Evolutionary conservation across 805 yeast species (phyloP).

Genomic region (Ogataea pignaliae): DNA sequence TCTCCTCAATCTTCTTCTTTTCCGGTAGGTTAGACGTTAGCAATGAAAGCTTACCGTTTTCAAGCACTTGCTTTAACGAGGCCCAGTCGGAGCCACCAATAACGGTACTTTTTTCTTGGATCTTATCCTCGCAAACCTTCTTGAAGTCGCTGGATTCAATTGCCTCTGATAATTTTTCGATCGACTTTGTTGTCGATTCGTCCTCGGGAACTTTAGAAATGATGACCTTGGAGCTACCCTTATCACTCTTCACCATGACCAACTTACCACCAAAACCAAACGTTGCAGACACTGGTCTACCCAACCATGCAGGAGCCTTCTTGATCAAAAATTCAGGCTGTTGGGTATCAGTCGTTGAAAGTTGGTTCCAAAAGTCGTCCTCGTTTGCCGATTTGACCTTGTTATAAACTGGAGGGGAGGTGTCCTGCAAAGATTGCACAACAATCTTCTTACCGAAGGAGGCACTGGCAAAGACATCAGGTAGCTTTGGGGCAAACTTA

Average conservation of each 20-base stretch:
- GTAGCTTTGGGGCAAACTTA: constrained; percentile 79
- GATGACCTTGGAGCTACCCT: constrained; percentile 36
- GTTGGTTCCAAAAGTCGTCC: constrained; percentile 81
- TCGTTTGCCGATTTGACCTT: constrained; percentile 45
- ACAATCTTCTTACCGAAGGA: constrained; percentile 80
- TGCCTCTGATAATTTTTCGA: constrained; percentile 48
- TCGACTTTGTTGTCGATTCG: constrained; percentile 31
- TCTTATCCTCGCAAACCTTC: constrained; percentile 51
- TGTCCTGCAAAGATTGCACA: constrained; percentile 86
- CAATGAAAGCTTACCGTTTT: constrained; percentile 46
- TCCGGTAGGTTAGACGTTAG: constrained; percentile 33
- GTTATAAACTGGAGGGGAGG: constrained; percentile 51
- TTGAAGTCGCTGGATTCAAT: constrained; percentile 51
- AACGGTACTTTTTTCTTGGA: constrained; percentile 33
- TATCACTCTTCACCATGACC: constrained; percentile 42
- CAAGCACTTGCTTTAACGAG: constrained; percentile 47
- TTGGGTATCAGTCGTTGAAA: constrained; percentile 61
- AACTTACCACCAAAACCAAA: constrained; percentile 96
- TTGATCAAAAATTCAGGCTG: constrained; percentile 66
- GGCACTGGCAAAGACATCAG: constrained; percentile 85
- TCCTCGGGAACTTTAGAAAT: constrained; percentile 33
- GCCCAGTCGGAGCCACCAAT: constrained; percentile 51
- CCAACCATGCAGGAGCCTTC: constrained; percentile 91
- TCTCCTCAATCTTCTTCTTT: constrained; percentile 13
- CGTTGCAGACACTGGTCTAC: constrained; percentile 63